Base-by-base conservation (phyloP, 495 filamentous ascomycete species). In the Trichoderma asperelloides region DNA sequence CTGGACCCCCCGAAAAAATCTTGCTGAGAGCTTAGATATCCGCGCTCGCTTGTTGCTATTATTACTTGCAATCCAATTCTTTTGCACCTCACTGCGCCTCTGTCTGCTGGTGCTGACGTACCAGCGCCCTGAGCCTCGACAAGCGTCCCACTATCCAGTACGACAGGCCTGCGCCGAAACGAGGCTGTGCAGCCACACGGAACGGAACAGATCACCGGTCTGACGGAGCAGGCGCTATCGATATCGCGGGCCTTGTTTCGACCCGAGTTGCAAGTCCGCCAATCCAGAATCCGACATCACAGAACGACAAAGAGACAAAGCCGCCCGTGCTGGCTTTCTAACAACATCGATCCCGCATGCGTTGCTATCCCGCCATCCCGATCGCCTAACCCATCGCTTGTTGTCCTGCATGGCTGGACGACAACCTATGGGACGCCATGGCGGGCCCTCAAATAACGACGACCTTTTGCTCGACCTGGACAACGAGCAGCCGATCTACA, bases 381-480 rank as follows among this genome's bases (percentile, higher is more conserved):
- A 74, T 63, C 66, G n/a, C 55, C 57, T 67, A 45, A 28, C 55
- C 49, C 49, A 37, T 21, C 39, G 21, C 28, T 55, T 33, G 33
- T 63, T 37, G 67, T 67, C 73, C 78, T 81, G 79, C 75, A 90
- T 90, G 88, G 85, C 87, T 74, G 89, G 87, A 78, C 88, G 90
- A 80, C 87, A 85, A 70, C 76, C 76, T 62, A 43, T 27, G 70
- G 66, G 69, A 68, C 78, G 79, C 66, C 80, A 82, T 73, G 85
- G 84, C 78, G 84, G 78, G 79, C 80, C 82, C 76, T 80, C 81
- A 74, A 77, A 75, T 81, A 82, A 84, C 77, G 78, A 81, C 75
- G 90, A 93, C 75, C 85, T 92, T 66, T 78, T 89, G 57, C 84
- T 96, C 73, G 89, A 94, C 74, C 81, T 94, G 69, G 88, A 89